phyloP scores from a whole-genome alignment of 2,329 filamentous ascomycete species.

The Myrmaecium sp. region DNA sequence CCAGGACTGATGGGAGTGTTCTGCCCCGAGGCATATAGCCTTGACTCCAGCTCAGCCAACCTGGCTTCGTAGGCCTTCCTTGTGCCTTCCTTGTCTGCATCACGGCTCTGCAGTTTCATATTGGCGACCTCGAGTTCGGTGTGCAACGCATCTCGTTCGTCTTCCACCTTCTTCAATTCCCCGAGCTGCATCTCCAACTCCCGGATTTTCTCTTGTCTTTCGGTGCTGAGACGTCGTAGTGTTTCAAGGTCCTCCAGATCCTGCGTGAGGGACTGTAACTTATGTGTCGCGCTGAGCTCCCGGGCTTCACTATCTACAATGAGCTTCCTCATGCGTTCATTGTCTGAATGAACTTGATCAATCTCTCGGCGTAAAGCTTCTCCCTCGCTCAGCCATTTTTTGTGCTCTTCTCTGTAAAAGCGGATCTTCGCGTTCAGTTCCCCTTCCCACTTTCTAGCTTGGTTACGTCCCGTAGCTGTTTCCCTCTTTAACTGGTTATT shows the following conservation, averaged over 20 bases:
- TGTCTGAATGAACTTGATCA: slow-evolving; percentile 39
- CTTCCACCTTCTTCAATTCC: slow-evolving; percentile 38
- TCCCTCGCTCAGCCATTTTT: slow-evolving; percentile 42
- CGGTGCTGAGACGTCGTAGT: slow-evolving; percentile 41
- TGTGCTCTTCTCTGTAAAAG: slow-evolving; percentile 51
- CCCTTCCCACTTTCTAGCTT: slow-evolving; percentile 63
- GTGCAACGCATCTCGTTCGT: slow-evolving; percentile 41
- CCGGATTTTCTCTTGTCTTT: slow-evolving; percentile 43
- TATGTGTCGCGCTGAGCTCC: slow-evolving; percentile 46
- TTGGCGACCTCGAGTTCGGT: slow-evolving; percentile 41
- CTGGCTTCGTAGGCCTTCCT: slow-evolving; percentile 31
- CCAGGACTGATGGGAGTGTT: slow-evolving; percentile 11
- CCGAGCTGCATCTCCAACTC: slow-evolving; percentile 48
- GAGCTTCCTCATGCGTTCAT: slow-evolving; percentile 45
- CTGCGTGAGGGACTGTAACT: slow-evolving; percentile 44
- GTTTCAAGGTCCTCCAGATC: slow-evolving; percentile 43
- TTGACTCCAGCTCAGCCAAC: slow-evolving; percentile 28
- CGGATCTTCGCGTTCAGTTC: slow-evolving; percentile 52
- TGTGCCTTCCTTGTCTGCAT: slow-evolving; percentile 31
- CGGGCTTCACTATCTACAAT: slow-evolving; percentile 53
- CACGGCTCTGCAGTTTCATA: slow-evolving; percentile 37
- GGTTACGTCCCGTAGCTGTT: slow-evolving; percentile 50
- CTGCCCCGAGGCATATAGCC: slow-evolving; percentile 12
- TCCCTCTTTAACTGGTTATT: slow-evolving; percentile 57
- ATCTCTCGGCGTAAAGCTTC: slow-evolving; percentile 42